Evolutionary conservation across 2,329 filamentous ascomycete genomes (phyloP).

Genomic region (Leptodontidium sp.): DNA sequence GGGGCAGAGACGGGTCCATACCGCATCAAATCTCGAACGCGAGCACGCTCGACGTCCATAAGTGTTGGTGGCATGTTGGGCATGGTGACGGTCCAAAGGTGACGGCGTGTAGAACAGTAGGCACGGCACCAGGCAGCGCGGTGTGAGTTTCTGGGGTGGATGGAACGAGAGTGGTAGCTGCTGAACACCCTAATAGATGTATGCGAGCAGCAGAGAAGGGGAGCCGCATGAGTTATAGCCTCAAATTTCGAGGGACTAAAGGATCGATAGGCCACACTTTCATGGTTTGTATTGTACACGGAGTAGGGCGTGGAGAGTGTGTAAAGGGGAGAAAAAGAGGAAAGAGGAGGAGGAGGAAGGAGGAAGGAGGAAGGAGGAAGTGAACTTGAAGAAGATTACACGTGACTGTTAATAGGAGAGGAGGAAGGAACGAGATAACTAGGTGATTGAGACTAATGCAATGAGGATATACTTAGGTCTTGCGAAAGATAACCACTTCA

Average conservation of each 20-base stretch:
- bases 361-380: not conserved
- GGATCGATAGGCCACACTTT: too few species aligned
- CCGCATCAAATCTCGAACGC: slow-evolving; percentile 16
- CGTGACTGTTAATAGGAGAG: too few species aligned
- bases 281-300: not conserved
- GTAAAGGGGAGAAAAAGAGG: not conserved
- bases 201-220: not conserved
- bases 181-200: not conserved
- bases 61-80: too few species aligned
- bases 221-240: not conserved
- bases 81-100: not conserved
- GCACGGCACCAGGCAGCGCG: not conserved
- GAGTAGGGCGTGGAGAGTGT: not conserved
- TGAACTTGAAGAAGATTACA: not conserved
- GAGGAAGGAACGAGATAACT: too few species aligned
- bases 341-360: too few species aligned
- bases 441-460: too few species aligned
- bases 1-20: not conserved
- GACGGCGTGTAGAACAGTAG: not conserved
- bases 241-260: too few species aligned
- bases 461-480: too few species aligned
- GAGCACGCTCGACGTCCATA: slow-evolving; percentile 11
- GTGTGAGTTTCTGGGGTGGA: not conserved
- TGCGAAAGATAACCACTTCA: too few species aligned
- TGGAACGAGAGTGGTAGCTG: not conserved